phyloP scores from a whole-genome alignment of 225 moss, liverwort and hornwort genomes.

The Marchantia paleacea region DNA sequence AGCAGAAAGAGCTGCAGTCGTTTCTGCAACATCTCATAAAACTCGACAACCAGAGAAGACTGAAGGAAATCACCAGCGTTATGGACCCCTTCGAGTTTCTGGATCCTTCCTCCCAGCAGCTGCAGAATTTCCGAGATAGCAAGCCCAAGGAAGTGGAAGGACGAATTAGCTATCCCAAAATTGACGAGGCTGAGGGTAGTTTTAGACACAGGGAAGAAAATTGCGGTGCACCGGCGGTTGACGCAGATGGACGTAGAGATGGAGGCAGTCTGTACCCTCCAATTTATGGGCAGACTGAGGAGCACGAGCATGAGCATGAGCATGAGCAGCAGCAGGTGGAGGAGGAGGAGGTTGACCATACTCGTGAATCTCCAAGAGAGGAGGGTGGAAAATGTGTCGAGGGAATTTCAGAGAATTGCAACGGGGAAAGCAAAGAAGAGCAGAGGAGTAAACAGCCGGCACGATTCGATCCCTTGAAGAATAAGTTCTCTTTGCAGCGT shows the following conservation, averaged over 20 bases:
- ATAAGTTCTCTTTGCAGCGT: neutral
- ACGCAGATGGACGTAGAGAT: neutral
- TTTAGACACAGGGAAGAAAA: no score
- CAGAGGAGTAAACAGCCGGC: neutral
- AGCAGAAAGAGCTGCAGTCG: constrained; percentile 58
- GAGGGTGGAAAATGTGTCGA: neutral
- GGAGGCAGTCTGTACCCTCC: constrained; percentile 2
- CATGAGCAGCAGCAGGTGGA: no score
- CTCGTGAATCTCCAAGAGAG: neutral
- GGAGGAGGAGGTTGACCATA: no score
- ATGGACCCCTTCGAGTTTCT: neutral
- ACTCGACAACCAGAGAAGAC: constrained; percentile 26
- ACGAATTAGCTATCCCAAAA: neutral
- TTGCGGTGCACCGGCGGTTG: neutral
- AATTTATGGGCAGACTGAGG: neutral
- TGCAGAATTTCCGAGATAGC: no score
- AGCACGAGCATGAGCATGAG: neutral
- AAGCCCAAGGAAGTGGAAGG: neutral
- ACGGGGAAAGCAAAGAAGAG: neutral
- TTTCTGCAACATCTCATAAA: constrained; percentile 23
- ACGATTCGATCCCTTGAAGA: neutral
- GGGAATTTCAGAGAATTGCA: neutral
- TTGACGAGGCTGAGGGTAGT: neutral
- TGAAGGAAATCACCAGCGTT: constrained; percentile 31
- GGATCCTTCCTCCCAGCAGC: neutral